Percentiles rank a stretch among this genome's conserved stretches.
Evolutionary conservation across 768 basidiomycete species (phyloP).

Genomic region (Lanmaoa rubissima): DNA sequence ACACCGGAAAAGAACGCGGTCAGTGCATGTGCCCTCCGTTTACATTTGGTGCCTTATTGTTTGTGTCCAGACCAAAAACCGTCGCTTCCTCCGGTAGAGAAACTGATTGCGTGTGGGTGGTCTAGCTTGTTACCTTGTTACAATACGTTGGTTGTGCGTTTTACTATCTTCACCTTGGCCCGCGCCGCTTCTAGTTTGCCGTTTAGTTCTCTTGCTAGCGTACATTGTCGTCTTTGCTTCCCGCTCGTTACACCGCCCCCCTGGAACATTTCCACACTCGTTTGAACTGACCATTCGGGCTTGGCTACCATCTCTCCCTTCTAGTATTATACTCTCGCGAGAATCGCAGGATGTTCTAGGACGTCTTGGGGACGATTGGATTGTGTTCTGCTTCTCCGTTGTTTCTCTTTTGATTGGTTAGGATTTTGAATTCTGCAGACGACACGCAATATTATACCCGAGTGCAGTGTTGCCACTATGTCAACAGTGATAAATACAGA

Average conservation of each 20-base stretch:
- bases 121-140: slow-evolving; percentile 29
- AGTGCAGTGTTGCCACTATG: slow-evolving; percentile 32
- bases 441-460: slow-evolving; percentile 32
- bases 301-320: slow-evolving; percentile 44
- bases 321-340: slow-evolving; percentile 47
- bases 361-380: slow-evolving; percentile 26
- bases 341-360: slow-evolving; percentile 23
- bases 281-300: slow-evolving; percentile 57
- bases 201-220: slow-evolving; percentile 40
- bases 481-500: slow-evolving; percentile 34
- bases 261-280: slow-evolving; percentile 56
- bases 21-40: slow-evolving; percentile 33
- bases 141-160: slow-evolving; percentile 28
- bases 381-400: slow-evolving; percentile 10
- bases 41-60: slow-evolving; percentile 6
- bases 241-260: slow-evolving; percentile 27
- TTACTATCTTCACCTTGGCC: slow-evolving; percentile 25
- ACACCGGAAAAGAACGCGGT: slow-evolving; percentile 93
- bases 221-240: slow-evolving; percentile 40
- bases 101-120: slow-evolving; percentile 8
- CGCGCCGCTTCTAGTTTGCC: slow-evolving; percentile 38
- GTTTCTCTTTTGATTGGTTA: slow-evolving; percentile 10
- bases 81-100: slow-evolving; percentile 36
- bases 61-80: slow-evolving; percentile 33
- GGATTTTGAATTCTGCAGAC: slow-evolving; percentile 15